Conservation (phyloP, 2,329 filamentous ascomycete species). For the Xylaria sp. region DNA sequence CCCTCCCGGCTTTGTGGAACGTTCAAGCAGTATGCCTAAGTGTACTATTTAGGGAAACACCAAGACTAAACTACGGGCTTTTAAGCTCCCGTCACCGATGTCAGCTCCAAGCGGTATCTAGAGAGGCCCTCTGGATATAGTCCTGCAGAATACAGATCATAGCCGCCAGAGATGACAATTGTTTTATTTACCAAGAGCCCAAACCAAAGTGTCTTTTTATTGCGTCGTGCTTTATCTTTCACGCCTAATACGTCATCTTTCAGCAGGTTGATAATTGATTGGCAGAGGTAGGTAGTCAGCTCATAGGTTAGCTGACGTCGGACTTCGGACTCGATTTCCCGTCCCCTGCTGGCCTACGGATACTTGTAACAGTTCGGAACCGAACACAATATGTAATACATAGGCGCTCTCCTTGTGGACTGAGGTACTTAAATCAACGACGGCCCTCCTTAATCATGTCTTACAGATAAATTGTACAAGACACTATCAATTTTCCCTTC, state of each 20-base stretch:
- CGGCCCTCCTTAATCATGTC: not conserved
- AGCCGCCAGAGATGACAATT: too few species aligned
- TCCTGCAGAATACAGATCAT: too few species aligned
- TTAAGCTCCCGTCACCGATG: conserved; percentile 26
- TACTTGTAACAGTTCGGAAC: conserved; percentile 23
- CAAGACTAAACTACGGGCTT: conserved; percentile 4
- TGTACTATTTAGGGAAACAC: not conserved
- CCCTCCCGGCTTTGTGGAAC: conserved; percentile 8
- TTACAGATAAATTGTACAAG: not conserved
- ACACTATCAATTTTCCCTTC: not conserved
- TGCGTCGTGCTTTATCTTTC: not conserved
- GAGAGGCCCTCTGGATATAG: too few species aligned
- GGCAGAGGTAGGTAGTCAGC: not conserved
- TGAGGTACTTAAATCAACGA: conserved; percentile 15
- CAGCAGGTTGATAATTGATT: not conserved
- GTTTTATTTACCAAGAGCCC: too few species aligned
- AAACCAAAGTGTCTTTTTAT: not conserved
- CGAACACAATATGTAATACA: not conserved
- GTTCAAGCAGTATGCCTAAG: not conserved
- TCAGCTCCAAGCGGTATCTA: conserved; percentile 8
- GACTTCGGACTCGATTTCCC: conserved; percentile 30
- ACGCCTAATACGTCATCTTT: not conserved
- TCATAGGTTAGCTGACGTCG: conserved; percentile 13
- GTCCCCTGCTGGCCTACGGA: conserved; percentile 19
- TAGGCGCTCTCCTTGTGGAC: not conserved